Percentiles rank a stretch among this genome's conserved stretches.
Conservation (phyloP, 371 early-diverging fungal genomes). For the Mucor indicus region DNA sequence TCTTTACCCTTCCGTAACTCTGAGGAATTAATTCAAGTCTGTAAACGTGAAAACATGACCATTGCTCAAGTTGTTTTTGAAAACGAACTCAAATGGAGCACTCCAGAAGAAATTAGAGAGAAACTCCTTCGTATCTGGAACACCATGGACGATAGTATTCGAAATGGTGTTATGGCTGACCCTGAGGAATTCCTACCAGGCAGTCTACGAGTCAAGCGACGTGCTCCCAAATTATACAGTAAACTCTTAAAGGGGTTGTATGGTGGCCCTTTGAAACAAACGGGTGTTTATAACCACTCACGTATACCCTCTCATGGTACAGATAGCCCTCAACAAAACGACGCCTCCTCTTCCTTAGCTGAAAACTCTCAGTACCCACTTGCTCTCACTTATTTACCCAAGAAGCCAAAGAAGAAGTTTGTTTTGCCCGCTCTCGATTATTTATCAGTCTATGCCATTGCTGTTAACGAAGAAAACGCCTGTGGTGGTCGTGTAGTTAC, state of each 20-base stretch:
- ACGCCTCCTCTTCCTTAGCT: background rate
- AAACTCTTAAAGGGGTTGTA: constrained; percentile 82
- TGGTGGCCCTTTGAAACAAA: constrained; percentile 30
- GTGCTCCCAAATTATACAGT: constrained; percentile 86
- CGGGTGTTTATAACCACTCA: constrained; percentile 21
- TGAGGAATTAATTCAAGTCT: constrained; percentile 74
- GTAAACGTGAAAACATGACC: constrained; percentile 79
- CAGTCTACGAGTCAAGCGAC: constrained; percentile 76
- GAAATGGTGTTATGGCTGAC: constrained; percentile 62
- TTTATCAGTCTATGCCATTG: constrained; percentile 92
- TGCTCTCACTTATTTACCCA: constrained; percentile 36
- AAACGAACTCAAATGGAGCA: constrained; percentile 91
- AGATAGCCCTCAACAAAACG: constrained; percentile 5
- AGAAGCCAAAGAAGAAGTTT: constrained; percentile 43
- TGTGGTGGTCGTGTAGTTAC: constrained; percentile 94
- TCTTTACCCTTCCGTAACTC: constrained; percentile 87
- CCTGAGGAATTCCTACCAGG: constrained; percentile 73
- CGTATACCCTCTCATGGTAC: constrained; percentile 13
- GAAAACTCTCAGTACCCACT: constrained; percentile 25
- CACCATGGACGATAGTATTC: constrained; percentile 92
- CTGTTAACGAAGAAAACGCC: constrained; percentile 97
- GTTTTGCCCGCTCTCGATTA: constrained; percentile 83
- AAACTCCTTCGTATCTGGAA: constrained; percentile 84
- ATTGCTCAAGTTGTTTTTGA: constrained; percentile 96
- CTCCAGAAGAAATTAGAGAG: constrained; percentile 72